Conservation (phyloP, 176 grass and related monocot genomes). For the Oryza rufipogon region DNA sequence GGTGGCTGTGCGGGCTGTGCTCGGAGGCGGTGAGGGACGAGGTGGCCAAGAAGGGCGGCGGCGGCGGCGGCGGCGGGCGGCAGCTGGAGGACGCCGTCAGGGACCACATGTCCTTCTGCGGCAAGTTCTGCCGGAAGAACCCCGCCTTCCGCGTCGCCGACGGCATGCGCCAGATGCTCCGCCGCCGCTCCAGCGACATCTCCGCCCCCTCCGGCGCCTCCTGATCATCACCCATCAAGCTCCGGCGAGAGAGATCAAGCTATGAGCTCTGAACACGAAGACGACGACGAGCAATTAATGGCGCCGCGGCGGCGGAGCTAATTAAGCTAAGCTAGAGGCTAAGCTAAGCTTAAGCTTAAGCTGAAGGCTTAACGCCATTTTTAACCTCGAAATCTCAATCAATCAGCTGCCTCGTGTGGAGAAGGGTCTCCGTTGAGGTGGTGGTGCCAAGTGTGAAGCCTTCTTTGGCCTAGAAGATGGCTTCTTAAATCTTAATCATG, state of each 20-base stretch:
- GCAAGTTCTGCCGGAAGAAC: slow-evolving; percentile 55
- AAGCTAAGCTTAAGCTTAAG: not conserved
- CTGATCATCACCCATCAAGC: not conserved
- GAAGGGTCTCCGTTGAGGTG: not conserved
- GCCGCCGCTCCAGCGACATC: slow-evolving; percentile 52
- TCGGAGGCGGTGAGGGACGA: slow-evolving; percentile 75
- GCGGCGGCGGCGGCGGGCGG: slow-evolving; percentile 1
- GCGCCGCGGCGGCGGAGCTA: not conserved
- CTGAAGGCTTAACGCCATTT: slow-evolving; percentile 17
- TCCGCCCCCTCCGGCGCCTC: slow-evolving; percentile 25
- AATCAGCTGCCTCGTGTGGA: slow-evolving; percentile 2
- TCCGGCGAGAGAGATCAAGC: not conserved
- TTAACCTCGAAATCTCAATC: not conserved
- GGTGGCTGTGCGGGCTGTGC: slow-evolving; percentile 87
- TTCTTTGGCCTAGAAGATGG: slow-evolving; percentile 48
- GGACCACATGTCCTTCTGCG: slow-evolving; percentile 75
- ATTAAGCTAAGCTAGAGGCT: not conserved
- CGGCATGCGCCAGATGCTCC: slow-evolving; percentile 80
- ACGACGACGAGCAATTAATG: not conserved
- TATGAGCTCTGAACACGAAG: not conserved
- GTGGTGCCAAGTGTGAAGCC: slow-evolving; percentile 11
- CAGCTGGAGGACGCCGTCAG: slow-evolving; percentile 59
- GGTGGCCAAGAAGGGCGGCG: slow-evolving; percentile 44
- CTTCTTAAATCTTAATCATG: slow-evolving; percentile 13
- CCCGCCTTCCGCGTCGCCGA: slow-evolving; percentile 73